A percentile compares a stretch with the other conserved stretches of the same genome.
These are phyloP conservation scores for Clarireedia homoeocarpa DNA, from an alignment of 2,329 filamentous ascomycete species.

Conservation along the genomic window DNA sequence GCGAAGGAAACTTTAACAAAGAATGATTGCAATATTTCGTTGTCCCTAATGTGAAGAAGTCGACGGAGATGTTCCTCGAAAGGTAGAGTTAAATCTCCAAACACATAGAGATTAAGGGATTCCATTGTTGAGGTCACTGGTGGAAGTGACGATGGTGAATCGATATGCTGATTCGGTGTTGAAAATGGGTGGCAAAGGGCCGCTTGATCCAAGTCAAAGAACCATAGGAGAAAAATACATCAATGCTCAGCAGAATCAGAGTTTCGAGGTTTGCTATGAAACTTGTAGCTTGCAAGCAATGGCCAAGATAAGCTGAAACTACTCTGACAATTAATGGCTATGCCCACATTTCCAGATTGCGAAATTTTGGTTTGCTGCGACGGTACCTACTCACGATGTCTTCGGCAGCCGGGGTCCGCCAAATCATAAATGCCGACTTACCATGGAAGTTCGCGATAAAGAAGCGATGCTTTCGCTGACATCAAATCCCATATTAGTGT, in stretches of 20 bases:
- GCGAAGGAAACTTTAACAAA: not conserved
- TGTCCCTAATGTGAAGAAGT: not conserved
- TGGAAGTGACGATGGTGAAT: not conserved
- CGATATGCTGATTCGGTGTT: not conserved
- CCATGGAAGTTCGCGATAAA: too few relatives aligned
- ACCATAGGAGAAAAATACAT: not conserved
- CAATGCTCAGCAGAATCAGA: not conserved
- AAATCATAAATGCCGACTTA: too few relatives aligned
- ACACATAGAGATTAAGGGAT: not conserved
- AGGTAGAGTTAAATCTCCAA: not conserved
- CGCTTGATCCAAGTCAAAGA: too few relatives aligned
- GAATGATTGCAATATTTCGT: not conserved
- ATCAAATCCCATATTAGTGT: too few relatives aligned
- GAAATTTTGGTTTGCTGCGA: too few relatives aligned
- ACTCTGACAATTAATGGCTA: too few relatives aligned
- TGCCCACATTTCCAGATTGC: too few relatives aligned
- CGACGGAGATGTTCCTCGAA: not conserved
- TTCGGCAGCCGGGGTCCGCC: too few relatives aligned
- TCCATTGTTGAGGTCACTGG: not conserved
- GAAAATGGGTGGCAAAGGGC: not conserved
- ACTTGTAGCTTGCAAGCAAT: too few relatives aligned
- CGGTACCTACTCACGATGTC: too few relatives aligned
- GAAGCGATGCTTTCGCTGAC: too few relatives aligned
- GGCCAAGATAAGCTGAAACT: too few relatives aligned
- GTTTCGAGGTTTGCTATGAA: not conserved